Evolutionary conservation across 495 filamentous ascomycete species (phyloP), one percentile per base, ranked within the genome.

Genomic region (Aspergillus taichungensis): DNA sequence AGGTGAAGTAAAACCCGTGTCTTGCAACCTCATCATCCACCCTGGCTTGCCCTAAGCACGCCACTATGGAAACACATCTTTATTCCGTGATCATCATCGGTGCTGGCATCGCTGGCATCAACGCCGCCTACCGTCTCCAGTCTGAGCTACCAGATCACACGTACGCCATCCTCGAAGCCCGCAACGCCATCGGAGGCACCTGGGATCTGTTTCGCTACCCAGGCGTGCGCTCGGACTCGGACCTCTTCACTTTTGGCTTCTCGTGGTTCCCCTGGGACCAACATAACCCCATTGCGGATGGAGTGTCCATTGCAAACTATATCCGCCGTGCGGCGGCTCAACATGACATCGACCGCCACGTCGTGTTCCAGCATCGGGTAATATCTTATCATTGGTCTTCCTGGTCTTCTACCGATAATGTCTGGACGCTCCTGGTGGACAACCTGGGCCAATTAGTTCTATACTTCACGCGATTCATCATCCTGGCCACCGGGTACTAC

Each of bases 21-120:
- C 18, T 4, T 24, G 2, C 18, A 24, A 24, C 18, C 18, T 24
- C 18, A 24, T 24, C 18, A 24, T 24, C 18, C 18, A 24, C 18
- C 18, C 18, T 24, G 18, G 1, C 18, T 24, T 24, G 18, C 18
- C 18, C 18, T 24, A 24, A 24, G 4, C 18, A 24, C 18, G 4
- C 18, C 41, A 52, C 12, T 34, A 62, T 63, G 62, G 59, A 61
- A 18, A 40, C 47, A 24, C 40, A 45, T 40, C 73, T 64, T 54
- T 84, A 90, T 24, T 24, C 18, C 61, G 67, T 88, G 11, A 57
- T 84, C 47, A 76, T 90, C 53, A 59, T 88, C 27, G 85, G 85
- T 36, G 83, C 84, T 1, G 85, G 85, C 14, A 77, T 90, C 49
- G 83, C 79, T 36, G 86, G 84, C 42, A 82, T 89, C 67, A 88